Base-by-base conservation (phyloP, 2,329 filamentous ascomycete species). In the Exophiala alcalophila region DNA sequence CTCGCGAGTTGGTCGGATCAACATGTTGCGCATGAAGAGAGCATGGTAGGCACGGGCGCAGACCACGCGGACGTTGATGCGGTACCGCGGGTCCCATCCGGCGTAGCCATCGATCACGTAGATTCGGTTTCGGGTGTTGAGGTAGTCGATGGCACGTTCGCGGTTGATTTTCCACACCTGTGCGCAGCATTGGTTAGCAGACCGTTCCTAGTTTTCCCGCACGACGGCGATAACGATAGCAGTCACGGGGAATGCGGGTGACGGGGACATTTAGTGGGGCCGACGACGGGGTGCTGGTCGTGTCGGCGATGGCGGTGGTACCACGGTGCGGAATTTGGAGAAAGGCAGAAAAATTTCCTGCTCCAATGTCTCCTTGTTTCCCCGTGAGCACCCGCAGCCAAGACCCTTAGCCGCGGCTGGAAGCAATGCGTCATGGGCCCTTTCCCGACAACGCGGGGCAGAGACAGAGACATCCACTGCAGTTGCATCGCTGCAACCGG, bases 11-110 rank as follows among this genome's bases (percentile, higher is more conserved):
- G 92, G 92, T 59, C 92, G 86, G 76, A 98, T 98, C 65, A 98
- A 85, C 92, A 98, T 98, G 79, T 98, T 98, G 65, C 90, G 87
- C 92, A 98, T 98, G 82, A 98, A 98, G 55, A 98, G 81, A 52
- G 92, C 92, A 79, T 98, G 92, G 79, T 98, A 98, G 70, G 92
- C 92, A 66, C 92, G 90, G 57, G 92, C 92, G 74, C 92, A 98
- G 65, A 98, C 90, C 55, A 98, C 91, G 63, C 92, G 90, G 61
- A 98, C 92, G 62, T 83, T 86, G 73, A 98, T 97, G 57, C 90
- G 81, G 78, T 98, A 98, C 69, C 92, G 90, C 76, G 94, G 84
- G 61, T 98, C 92, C 92, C 92, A 98, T 67, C 92, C 92, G 57
- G 92, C 92, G 66, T 84, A 98, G 55, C 92, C 92, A 67, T 98